Evolutionary conservation across 169 alveolate genomes (phyloP), one percentile per base, ranked within the genome.

Genomic region (Plasmodium sp.): DNA sequence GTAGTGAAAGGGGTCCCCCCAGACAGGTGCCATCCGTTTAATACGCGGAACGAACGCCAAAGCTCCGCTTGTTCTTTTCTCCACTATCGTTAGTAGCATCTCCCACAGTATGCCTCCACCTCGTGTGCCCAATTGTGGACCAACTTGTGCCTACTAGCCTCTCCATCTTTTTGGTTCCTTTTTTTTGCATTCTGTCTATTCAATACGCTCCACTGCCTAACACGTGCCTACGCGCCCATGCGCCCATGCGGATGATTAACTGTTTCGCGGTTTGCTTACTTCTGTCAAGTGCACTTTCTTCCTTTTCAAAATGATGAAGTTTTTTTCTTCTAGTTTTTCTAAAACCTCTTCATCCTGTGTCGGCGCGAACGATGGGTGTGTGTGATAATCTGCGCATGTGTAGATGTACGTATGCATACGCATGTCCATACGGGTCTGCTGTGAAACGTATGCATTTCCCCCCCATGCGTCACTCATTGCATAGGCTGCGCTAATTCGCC

Each of bases 341-440:
- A 90, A 18, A 10, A 90, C 94, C 82, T 90, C 94, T 80, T 90
- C 94, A 34, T 90, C 94, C 94, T 90, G 82, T 9, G 45, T 86
- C 22, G 27, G 16, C n/a, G 54, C n/a, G 41, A 84, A n/a, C 22
- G 36, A 41, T 82, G 62, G n/a, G 41, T 16, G 41, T 56, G 73
- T 16, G 27, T 39, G 33, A 58, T 16, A 9, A 22, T 34, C 36
- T 62, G 71, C 58, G 71, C 41, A 58, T 5, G 18, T 58, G 27
- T 27, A 56, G 27, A 81, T 39, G 39, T 74, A 79, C 82, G 45
- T 71, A 33, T 74, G 80, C 54, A 75, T 75, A 34, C 74, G 62
- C 56, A 83, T 62, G 62, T 83, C 22, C 41, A 27, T 39, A 82
- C 43, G n/a, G 22, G 41, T 72, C 43, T 72, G n/a, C 33, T 72